Evolutionary conservation across 768 basidiomycete species (phyloP), one percentile per base, ranked within the genome.

Genomic region (Amanita subjunquillea): DNA sequence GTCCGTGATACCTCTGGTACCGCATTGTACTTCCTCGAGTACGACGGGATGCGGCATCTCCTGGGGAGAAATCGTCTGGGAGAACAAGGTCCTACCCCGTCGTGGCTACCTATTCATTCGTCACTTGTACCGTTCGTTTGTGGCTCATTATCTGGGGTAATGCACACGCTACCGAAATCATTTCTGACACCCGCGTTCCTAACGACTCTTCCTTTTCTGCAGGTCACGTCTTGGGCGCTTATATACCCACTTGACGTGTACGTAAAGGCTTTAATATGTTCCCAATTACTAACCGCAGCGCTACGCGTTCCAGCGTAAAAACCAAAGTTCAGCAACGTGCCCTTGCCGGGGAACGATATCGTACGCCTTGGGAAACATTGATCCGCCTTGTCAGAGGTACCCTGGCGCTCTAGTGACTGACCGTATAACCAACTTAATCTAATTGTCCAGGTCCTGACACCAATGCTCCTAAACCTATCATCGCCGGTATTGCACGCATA

Each of bases 191-290:
- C 66, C 12, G 48, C 25, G 30, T 27, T 23, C 56, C 61, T 53
- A 47, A 65, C 32, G 65, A 63, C 50, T 58, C 67, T 22, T 67
- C 32, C 63, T 49, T 59, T 66, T 22, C 34, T 23, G 23, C 50
- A 78, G 76, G 76, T 86, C 39, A 82, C 83, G 44, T 87, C 86
- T 41, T 91, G 89, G 89, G 87, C 87, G 43, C 65, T 90, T 29
- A 94, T 97, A 54, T 97, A 97, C 74, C 93, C 93, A 10, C 76
- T 95, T 49, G 92, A 95, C 64, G 92, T 95, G 87, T 88, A 70
- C 67, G 83, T 68, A 2, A 49, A 44, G 42, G 30, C 34, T 22
- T 48, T 38, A 50, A 43, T 30, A 37, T 34, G 27, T 20, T 49
- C 37, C 42, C 40, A 42, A 43, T 57, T 3, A 39, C 7, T 41